Conservation (phyloP, 202 grass and related monocot species). For the Setaria italica region DNA sequence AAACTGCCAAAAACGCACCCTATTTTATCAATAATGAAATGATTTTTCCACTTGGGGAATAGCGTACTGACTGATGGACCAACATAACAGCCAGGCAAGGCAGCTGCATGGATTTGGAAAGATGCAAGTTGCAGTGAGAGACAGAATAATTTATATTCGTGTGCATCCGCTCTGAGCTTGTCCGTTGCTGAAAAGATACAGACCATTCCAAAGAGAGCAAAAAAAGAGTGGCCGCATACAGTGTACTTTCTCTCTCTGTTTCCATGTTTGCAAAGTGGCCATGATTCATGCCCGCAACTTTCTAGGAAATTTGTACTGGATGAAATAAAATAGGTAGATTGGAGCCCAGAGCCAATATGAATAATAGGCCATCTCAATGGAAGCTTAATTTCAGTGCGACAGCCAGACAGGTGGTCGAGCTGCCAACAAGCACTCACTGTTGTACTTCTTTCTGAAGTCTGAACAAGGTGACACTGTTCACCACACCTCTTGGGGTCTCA, state of each 20-base stretch:
- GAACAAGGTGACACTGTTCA: neutral
- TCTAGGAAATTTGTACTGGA: neutral
- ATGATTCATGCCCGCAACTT: neutral
- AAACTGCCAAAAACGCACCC: neutral
- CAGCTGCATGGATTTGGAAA: neutral
- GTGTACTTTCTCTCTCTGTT: neutral
- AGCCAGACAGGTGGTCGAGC: neutral
- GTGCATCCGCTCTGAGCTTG: neutral
- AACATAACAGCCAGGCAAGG: neutral
- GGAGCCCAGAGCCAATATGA: no score
- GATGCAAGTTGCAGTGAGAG: slow-evolving; percentile 18
- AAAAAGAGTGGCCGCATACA: neutral
- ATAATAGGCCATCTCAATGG: neutral
- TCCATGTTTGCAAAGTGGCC: neutral
- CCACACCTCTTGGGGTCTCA: neutral
- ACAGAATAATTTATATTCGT: neutral
- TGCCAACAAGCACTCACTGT: neutral
- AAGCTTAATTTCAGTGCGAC: neutral
- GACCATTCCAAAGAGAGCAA: slow-evolving; percentile 7
- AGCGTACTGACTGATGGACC: neutral
- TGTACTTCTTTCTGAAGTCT: neutral
- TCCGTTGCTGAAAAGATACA: slow-evolving; percentile 11
- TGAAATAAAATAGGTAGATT: neutral
- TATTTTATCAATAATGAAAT: neutral
- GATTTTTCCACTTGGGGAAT: neutral